phyloP scores from a whole-genome alignment of 176 grass and related monocot genomes.

The Raddia guianensis region DNA sequence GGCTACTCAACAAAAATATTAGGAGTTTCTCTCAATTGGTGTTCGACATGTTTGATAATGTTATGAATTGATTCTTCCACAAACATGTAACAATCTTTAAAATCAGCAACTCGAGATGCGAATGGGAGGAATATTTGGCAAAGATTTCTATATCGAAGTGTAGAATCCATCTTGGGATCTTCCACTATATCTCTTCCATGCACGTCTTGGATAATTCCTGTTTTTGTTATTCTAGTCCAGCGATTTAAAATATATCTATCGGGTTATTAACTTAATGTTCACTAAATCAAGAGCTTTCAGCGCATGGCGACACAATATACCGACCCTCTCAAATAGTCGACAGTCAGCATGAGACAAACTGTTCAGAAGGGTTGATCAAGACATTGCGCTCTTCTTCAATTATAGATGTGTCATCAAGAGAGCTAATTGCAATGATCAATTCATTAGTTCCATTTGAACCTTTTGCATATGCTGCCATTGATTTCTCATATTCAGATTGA shows the following conservation, averaged over 20 bases:
- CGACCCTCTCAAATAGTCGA: conserved; percentile 41
- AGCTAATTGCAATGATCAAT: conserved; percentile 25
- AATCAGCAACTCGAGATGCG: background rate
- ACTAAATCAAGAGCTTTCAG: conserved; percentile 48
- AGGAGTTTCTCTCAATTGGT: background rate
- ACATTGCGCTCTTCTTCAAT: conserved; percentile 26
- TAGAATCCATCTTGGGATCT: background rate
- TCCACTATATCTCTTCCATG: background rate
- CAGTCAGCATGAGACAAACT: conserved; percentile 37
- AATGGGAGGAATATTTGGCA: background rate
- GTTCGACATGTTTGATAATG: background rate
- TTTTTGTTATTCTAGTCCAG: background rate
- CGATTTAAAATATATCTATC: background rate
- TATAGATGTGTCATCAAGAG: background rate
- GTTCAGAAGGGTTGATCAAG: conserved; percentile 23
- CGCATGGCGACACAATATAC: conserved; percentile 39
- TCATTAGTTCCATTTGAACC: conserved; percentile 20
- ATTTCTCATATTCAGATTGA: conserved; percentile 26
- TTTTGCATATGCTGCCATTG: conserved; percentile 29
- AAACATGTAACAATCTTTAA: background rate
- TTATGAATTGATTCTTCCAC: background rate
- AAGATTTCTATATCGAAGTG: background rate
- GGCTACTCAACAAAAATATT: background rate
- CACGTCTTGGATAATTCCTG: background rate
- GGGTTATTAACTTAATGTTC: conserved; percentile 26